These are phyloP conservation scores for Lactarius hengduanensis DNA, from an alignment of 768 basidiomycete species.

Conservation along the genomic window DNA sequence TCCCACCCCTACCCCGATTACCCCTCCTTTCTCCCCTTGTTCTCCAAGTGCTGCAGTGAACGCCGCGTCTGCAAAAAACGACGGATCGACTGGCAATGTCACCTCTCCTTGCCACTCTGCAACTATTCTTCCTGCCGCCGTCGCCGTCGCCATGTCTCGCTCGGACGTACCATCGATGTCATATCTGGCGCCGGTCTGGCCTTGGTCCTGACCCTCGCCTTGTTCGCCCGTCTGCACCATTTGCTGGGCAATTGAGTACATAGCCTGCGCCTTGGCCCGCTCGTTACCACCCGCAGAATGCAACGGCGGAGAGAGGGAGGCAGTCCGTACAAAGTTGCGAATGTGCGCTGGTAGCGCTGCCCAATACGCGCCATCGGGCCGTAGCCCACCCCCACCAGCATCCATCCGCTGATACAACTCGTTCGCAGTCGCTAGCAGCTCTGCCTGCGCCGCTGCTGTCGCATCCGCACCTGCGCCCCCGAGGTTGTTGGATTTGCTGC, in stretches of 20 bases:
- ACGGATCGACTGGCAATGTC: slow-evolving; percentile 48
- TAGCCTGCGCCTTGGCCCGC: slow-evolving; percentile 52
- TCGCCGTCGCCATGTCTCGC: slow-evolving; percentile 35
- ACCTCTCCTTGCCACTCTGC: slow-evolving; percentile 42
- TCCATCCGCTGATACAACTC: slow-evolving; percentile 45
- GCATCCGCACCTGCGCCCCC: slow-evolving; percentile 21
- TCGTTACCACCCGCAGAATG: slow-evolving; percentile 36
- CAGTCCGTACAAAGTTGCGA: slow-evolving; percentile 60
- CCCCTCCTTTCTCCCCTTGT: slow-evolving; percentile 40
- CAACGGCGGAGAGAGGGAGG: slow-evolving; percentile 34
- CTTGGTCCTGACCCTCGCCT: slow-evolving; percentile 28
- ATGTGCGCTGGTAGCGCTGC: slow-evolving; percentile 65
- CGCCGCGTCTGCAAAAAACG: slow-evolving; percentile 54
- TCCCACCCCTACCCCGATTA: slow-evolving; percentile 35
- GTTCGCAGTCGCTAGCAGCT: slow-evolving; percentile 48
- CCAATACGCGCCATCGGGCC: slow-evolving; percentile 66
- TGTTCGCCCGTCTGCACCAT: slow-evolving; percentile 50
- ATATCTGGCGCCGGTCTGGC: slow-evolving; percentile 30
- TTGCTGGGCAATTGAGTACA: slow-evolving; percentile 69
- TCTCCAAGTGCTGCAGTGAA: slow-evolving; percentile 53
- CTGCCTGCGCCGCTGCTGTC: slow-evolving; percentile 35
- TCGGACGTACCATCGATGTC: slow-evolving; percentile 33
- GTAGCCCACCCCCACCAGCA: slow-evolving; percentile 30
- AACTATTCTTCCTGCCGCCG: slow-evolving; percentile 31
- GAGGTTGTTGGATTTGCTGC: not conserved